A percentile compares a stretch with the other conserved stretches of the same genome.
These are phyloP conservation scores for Fusarium pseudonygamai DNA, from an alignment of 2,329 filamentous ascomycete species.

Conservation along the genomic window DNA sequence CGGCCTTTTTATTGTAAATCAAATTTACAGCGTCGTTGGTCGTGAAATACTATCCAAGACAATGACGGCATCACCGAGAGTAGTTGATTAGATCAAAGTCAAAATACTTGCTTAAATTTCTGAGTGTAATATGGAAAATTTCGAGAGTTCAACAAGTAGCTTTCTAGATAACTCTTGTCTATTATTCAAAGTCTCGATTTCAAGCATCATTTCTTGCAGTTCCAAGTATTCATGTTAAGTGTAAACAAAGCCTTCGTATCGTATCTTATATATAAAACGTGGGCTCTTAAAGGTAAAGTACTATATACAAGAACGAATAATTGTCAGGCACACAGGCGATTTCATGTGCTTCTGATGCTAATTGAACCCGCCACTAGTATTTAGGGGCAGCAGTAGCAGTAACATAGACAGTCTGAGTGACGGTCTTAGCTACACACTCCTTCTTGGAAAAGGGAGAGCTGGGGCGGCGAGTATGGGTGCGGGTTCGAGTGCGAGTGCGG, in stretches of 20 bases:
- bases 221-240: background rate
- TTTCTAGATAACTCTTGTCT: background rate
- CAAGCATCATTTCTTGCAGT: background rate
- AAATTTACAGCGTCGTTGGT: background rate
- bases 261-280: background rate
- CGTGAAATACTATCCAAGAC: background rate
- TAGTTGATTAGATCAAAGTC: background rate
- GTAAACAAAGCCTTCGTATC: background rate
- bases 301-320: slow-evolving; percentile 19
- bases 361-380: slow-evolving; percentile 4
- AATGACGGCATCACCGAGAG: background rate
- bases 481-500: slow-evolving; percentile 12
- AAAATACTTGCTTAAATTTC: background rate
- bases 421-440: slow-evolving; percentile 29
- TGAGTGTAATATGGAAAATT: background rate
- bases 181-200: background rate
- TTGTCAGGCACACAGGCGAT: background rate
- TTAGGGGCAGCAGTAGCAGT: slow-evolving; percentile 26
- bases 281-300: background rate
- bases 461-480: slow-evolving; percentile 20
- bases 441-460: slow-evolving; percentile 2
- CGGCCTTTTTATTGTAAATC: background rate
- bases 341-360: background rate
- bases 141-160: too few relatives aligned
- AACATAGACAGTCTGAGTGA: slow-evolving; percentile 39